phyloP scores from a whole-genome alignment of 257 asterid species.

The Agastache rugosa region DNA sequence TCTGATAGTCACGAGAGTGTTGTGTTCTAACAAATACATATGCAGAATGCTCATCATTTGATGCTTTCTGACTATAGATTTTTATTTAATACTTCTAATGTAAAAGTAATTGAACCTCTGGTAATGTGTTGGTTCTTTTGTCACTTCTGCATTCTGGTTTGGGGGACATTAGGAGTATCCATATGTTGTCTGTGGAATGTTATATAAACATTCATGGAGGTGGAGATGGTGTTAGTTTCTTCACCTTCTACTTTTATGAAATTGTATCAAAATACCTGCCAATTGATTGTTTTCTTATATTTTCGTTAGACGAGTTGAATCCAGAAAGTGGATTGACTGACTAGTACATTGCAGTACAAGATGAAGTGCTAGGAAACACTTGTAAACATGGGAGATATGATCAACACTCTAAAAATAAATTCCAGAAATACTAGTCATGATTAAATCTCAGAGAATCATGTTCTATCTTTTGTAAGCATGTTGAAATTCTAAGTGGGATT shows the following conservation, averaged over 20 bases:
- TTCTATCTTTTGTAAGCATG: not conserved
- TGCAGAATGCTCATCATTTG: not conserved
- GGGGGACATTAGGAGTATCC: not conserved
- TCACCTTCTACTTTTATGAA: too few species aligned
- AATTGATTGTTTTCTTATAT: not conserved
- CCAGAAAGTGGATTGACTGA: conserved; percentile 4
- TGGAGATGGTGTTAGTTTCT: too few species aligned
- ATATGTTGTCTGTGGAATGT: not conserved
- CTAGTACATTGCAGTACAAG: not conserved
- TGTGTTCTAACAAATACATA: not conserved
- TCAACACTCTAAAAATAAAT: not conserved
- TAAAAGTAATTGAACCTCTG: not conserved
- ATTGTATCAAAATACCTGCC: too few species aligned
- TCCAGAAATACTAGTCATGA: not conserved
- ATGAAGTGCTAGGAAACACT: conserved; percentile 9
- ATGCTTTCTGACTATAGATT: not conserved
- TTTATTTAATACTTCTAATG: too few species aligned
- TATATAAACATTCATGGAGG: too few species aligned
- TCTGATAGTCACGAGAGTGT: not conserved
- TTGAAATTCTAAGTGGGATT: conserved; percentile 15
- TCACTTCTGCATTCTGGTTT: not conserved
- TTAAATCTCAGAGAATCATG: not conserved
- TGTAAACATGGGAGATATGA: not conserved
- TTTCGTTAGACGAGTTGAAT: conserved; percentile 17
- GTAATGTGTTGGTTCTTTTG: not conserved